Percentiles rank a stretch among this genome's conserved stretches.
Conservation (phyloP, 257 asterid genomes). For the Eucommia ulmoides region DNA sequence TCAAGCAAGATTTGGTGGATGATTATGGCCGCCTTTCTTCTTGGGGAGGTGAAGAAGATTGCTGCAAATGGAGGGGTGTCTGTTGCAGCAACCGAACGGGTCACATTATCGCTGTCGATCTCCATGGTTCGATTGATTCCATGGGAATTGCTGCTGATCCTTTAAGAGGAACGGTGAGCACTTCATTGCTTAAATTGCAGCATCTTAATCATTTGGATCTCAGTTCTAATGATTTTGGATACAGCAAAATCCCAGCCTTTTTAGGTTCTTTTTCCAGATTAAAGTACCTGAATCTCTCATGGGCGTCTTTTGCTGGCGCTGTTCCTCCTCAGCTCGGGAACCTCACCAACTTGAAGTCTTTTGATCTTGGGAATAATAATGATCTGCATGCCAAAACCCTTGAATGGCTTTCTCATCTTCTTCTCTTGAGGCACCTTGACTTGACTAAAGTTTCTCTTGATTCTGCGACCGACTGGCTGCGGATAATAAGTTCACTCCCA, state of each 20-base stretch:
- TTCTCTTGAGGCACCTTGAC: conserved; percentile 3
- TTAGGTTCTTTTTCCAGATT: conserved; percentile 4
- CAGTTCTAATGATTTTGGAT: conserved; percentile 9
- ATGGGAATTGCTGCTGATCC: background rate
- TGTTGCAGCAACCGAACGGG: conserved; percentile 23
- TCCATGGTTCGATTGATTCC: background rate
- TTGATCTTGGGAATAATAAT: conserved; percentile 6
- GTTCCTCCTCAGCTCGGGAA: conserved; percentile 5
- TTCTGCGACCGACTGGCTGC: background rate
- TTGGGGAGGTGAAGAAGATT: conserved; percentile 22
- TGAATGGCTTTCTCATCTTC: conserved; percentile 10
- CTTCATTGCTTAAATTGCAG: conserved; percentile 12
- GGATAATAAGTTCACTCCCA: conserved; percentile 6
- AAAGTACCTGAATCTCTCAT: background rate
- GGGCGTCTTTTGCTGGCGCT: background rate
- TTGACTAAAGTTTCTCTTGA: background rate
- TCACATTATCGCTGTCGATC: conserved; percentile 13
- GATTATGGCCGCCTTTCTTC: conserved; percentile 8
- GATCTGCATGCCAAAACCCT: conserved; percentile 3
- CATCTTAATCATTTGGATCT: conserved; percentile 22
- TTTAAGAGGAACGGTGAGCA: conserved; percentile 19
- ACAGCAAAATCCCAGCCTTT: conserved; percentile 2
- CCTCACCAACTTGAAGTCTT: conserved; percentile 5
- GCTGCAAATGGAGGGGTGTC: conserved; percentile 31
- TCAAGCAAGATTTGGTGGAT: conserved; percentile 19